Conservation (phyloP, 768 basidiomycete genomes). For the Piloderma croceum region DNA sequence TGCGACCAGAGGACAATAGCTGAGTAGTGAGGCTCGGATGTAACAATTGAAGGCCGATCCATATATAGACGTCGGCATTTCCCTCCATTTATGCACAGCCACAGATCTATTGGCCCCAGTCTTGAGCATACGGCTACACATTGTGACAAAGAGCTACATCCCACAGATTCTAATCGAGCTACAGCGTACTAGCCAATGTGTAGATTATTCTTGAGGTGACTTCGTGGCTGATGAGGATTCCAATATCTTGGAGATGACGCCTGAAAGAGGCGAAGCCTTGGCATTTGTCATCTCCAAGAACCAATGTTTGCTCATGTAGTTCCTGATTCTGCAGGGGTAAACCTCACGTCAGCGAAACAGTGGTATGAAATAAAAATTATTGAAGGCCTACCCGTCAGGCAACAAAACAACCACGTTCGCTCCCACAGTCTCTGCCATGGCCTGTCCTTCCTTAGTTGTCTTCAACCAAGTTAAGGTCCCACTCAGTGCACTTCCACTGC, state of each 20-base stretch:
- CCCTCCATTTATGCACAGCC: too few relatives aligned
- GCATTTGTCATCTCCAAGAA: constrained; percentile 65
- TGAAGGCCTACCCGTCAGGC: constrained; percentile 73
- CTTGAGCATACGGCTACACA: neutral
- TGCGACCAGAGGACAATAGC: too few relatives aligned
- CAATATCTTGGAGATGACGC: constrained; percentile 39
- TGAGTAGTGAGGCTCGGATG: too few relatives aligned
- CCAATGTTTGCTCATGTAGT: constrained; percentile 94
- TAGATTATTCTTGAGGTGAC: too few relatives aligned
- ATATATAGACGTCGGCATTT: too few relatives aligned
- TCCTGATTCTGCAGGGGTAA: constrained; percentile 59
- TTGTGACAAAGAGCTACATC: constrained; percentile 2
- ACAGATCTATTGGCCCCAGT: too few relatives aligned
- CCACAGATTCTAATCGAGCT: too few relatives aligned
- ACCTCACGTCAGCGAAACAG: neutral
- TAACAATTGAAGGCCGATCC: too few relatives aligned
- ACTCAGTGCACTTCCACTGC: constrained; percentile 80
- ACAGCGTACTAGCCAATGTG: too few relatives aligned
- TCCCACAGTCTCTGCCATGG: constrained; percentile 59
- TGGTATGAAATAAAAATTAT: neutral
- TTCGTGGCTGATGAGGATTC: constrained; percentile 7
- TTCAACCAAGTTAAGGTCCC: constrained; percentile 77
- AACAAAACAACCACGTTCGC: constrained; percentile 86
- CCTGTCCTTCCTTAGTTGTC: constrained; percentile 53
- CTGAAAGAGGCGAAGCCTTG: constrained; percentile 49